phyloP scores from a whole-genome alignment of 1,284 basidiomycete species.

The Agaricales sp. region DNA sequence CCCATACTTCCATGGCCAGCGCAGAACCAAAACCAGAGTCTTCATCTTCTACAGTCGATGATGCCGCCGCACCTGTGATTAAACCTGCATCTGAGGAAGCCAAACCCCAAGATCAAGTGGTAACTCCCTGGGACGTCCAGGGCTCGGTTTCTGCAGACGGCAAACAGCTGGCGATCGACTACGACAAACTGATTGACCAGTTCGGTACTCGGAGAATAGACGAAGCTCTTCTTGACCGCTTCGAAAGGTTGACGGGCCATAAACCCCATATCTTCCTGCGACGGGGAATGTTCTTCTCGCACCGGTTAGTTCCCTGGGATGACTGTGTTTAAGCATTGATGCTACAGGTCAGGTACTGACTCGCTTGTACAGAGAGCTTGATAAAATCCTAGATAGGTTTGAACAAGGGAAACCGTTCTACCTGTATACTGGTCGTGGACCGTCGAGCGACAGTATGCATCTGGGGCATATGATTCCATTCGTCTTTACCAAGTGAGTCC shows the following conservation, averaged over 20 bases:
- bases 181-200: constrained; percentile 90
- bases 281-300: constrained; percentile 95
- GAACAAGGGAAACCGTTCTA: constrained; percentile 98
- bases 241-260: constrained; percentile 86
- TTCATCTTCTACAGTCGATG: background rate
- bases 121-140: constrained; percentile 98
- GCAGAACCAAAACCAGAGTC: background rate
- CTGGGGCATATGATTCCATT: constrained; percentile 98
- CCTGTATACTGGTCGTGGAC: constrained; percentile 96
- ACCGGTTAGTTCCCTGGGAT: constrained; percentile 57
- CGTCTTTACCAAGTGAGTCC: constrained; percentile 84
- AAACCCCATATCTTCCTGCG: constrained; percentile 88
- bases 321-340: constrained; percentile 1
- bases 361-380: constrained; percentile 66
- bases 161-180: constrained; percentile 87
- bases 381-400: constrained; percentile 89
- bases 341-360: background rate
- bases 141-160: constrained; percentile 87
- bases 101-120: constrained; percentile 60
- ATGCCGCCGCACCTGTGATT: constrained; percentile 12
- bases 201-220: constrained; percentile 90
- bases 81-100: constrained; percentile 22
- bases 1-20: background rate
- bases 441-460: constrained; percentile 96
- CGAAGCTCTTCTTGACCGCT: constrained; percentile 72